Evolutionary conservation across 1,284 basidiomycete genomes (phyloP).

Genomic region (Ceratobasidium sp.): DNA sequence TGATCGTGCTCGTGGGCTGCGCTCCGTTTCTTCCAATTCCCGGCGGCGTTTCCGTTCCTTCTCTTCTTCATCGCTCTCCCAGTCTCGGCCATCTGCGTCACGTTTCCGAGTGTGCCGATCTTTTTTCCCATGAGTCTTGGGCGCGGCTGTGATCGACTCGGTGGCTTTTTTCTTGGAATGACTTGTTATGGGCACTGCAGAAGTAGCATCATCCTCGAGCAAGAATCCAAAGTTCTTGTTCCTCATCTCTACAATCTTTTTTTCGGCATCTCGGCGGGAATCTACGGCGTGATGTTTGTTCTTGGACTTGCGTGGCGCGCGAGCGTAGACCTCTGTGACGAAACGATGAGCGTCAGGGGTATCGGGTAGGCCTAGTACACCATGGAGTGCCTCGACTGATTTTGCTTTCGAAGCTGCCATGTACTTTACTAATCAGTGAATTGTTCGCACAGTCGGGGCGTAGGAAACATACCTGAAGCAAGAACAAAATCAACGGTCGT

Average conservation of each 20-base stretch:
- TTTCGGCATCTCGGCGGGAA: slow-evolving; percentile 68
- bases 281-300: slow-evolving; percentile 61
- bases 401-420: slow-evolving; percentile 78
- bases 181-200: slow-evolving; percentile 50
- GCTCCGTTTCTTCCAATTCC: slow-evolving; percentile 44
- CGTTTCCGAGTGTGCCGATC: slow-evolving; percentile 78
- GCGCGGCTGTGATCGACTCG: slow-evolving; percentile 57
- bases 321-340: slow-evolving; percentile 75
- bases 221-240: slow-evolving; percentile 80
- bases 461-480: slow-evolving; percentile 68
- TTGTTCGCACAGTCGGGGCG: slow-evolving; percentile 4
- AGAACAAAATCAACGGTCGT: slow-evolving; percentile 86
- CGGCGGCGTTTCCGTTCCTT: slow-evolving; percentile 59
- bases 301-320: slow-evolving; percentile 76
- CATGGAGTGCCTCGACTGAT: slow-evolving; percentile 76
- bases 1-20: too few species aligned
- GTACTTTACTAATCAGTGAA: neutral
- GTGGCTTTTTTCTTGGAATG: slow-evolving; percentile 56
- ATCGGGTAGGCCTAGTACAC: slow-evolving; percentile 76
- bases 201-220: slow-evolving; percentile 65
- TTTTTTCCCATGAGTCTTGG: slow-evolving; percentile 46
- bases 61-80: slow-evolving; percentile 90
- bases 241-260: slow-evolving; percentile 72
- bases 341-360: slow-evolving; percentile 82
- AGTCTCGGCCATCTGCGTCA: slow-evolving; percentile 78